Evolutionary conservation across 495 filamentous ascomycete species (phyloP), one percentile per base, ranked within the genome.

Genomic region (Daldinia decipiens): DNA sequence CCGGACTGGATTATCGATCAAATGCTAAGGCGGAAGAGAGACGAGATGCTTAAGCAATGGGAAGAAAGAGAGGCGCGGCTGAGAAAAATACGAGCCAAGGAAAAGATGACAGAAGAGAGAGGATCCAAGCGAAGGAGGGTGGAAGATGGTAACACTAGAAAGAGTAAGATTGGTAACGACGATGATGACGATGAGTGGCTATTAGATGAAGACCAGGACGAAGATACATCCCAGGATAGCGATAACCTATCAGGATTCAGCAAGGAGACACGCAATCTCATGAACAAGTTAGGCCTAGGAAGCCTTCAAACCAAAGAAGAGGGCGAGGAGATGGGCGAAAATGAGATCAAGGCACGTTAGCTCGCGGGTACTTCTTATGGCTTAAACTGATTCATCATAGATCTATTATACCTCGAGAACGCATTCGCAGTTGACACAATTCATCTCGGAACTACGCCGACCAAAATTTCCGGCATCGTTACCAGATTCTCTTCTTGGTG

Each of bases 391-490:
- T 43, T 19, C 38, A 38, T 15, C n/a, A 38, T 59, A 89, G 84
- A 92, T 99, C 27, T 97, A 92, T 77, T 98, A 92, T 77, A 97
- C 94, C 63, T 98, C 95, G 13, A 85, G 95, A 72, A 99, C 95
- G 1, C 95, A 99, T 74, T 98, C 95, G 0, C 95, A 99, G 74
- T 80, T 98, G 19, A 91, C 91, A 4, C 95, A 99, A 78, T 98
- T 99, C 75, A 90, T 94, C n/a, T 88, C 89, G 58, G 96, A 99
- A 74, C 80, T 99, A 34, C 88, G 91, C 3, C 89, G 93, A n/a
- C 92, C 97, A 15, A 82, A 85, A 4, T 86, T 98, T 56, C 92
- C 95, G 21, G 84, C 92, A 0, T 82, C 77, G 11, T 31, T 83
- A 17, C 81, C 75, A 50, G 80, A 40, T 70, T 82, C 71, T 47